Conservation (phyloP, 768 basidiomycete species). For the Kwoniella sp. region DNA sequence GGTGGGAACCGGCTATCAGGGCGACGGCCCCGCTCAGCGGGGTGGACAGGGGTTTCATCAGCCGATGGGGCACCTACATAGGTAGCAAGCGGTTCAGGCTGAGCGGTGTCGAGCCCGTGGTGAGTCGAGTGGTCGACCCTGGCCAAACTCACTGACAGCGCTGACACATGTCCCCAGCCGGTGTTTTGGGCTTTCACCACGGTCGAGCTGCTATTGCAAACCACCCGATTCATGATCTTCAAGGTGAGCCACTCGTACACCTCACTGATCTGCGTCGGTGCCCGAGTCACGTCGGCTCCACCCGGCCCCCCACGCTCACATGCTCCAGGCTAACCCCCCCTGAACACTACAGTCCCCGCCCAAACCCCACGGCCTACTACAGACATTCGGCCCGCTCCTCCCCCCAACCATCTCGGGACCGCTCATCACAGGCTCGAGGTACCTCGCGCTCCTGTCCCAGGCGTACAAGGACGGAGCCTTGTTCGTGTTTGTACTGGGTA, state of each 20-base stretch:
- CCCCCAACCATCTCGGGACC: slow-evolving; percentile 44
- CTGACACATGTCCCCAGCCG: slow-evolving; percentile 27
- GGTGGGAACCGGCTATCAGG: slow-evolving; percentile 46
- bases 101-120: slow-evolving; percentile 27
- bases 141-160: not conserved
- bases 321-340: no score
- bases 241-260: slow-evolving; percentile 35
- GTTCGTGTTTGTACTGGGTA: slow-evolving; percentile 41
- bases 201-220: slow-evolving; percentile 48
- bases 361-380: slow-evolving; percentile 44
- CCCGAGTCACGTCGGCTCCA: no score
- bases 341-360: slow-evolving; percentile 44
- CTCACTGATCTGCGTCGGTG: not conserved
- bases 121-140: slow-evolving; percentile 19
- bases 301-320: no score
- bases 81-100: slow-evolving; percentile 9
- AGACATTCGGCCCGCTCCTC: slow-evolving; percentile 48
- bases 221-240: slow-evolving; percentile 47
- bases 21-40: not conserved
- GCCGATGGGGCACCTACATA: slow-evolving; percentile 7
- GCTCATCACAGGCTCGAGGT: slow-evolving; percentile 44
- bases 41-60: slow-evolving; percentile 2
- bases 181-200: slow-evolving; percentile 51
- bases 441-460: slow-evolving; percentile 42
- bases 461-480: slow-evolving; percentile 47